These are phyloP conservation scores for Colletotrichum limetticola DNA, from an alignment of 2,329 filamentous ascomycete species.

Conservation along the genomic window DNA sequence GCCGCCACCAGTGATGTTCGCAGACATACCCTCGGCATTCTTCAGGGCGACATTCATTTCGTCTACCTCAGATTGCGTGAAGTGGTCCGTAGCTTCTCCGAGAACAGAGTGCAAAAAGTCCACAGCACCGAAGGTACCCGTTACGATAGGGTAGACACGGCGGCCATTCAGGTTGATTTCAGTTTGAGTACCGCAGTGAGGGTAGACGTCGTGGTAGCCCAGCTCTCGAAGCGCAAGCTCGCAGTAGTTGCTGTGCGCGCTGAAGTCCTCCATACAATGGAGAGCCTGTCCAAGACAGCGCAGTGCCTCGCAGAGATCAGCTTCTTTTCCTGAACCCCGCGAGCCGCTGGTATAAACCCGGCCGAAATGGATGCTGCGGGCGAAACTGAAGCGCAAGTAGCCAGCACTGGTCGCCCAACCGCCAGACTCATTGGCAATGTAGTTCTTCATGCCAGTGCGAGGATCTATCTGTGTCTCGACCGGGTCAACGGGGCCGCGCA, in stretches of 20 bases:
- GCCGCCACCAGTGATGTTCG: constrained; percentile 38
- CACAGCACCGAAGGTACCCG: constrained; percentile 81
- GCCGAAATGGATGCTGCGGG: constrained; percentile 80
- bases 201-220: constrained; percentile 74
- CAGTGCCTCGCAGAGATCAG: constrained; percentile 83
- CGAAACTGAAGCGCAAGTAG: constrained; percentile 82
- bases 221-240: constrained; percentile 81
- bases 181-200: constrained; percentile 76
- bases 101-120: constrained; percentile 85
- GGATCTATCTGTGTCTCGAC: constrained; percentile 79
- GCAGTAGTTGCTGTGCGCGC: constrained; percentile 86
- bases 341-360: constrained; percentile 77
- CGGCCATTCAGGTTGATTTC: constrained; percentile 75
- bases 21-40: constrained; percentile 67
- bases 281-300: constrained; percentile 80
- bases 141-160: constrained; percentile 79
- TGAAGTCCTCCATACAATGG: constrained; percentile 83
- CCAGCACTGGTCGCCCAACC: constrained; percentile 91
- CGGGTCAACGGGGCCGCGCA: constrained; percentile 81
- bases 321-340: constrained; percentile 72
- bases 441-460: constrained; percentile 97
- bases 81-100: constrained; percentile 81
- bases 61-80: constrained; percentile 86
- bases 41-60: constrained; percentile 81
- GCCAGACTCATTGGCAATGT: constrained; percentile 91